Base-by-base conservation (phyloP, 2,329 filamentous ascomycete genomes). In the Fusarium nanum region DNA sequence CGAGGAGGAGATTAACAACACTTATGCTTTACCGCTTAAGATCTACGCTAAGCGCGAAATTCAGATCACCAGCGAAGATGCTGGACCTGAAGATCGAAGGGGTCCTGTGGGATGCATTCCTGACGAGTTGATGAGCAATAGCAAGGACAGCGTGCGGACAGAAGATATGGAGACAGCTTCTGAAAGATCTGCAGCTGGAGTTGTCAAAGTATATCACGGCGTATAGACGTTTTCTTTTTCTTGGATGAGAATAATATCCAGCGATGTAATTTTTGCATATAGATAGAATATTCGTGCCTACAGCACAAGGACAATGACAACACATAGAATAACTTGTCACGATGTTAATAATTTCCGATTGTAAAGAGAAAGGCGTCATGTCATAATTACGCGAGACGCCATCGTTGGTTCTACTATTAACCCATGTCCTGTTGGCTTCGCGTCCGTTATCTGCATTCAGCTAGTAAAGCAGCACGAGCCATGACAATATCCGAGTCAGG, bases 11-110 rank as follows among this genome's bases (percentile, higher is more conserved):
- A 79, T 81, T 67, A 80, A 79, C 62, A 58, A 68, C 28, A 72
- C 68, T 3, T 77, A 74, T 54, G 68, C 69, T 7, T 68, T 80
- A 40, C 79, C 79, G n/a, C 70, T 81, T 13, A 77, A 77, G 73
- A 81, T 81, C 37, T 81, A 80, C 60, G 77, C 76, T 46, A 76
- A 76, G 37, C 77, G 77, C 64, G 79, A 81, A 49, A 71, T 81
- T 11, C 72, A 76, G 46, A 70, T 81, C 13, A 72, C 61, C 25
- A 65, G 59, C 16, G 73, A 75, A 49, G 72, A 73, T 4, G 73
- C 73, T n/a, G 62, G 62, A 2, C 67, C 68, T 6, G 68, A 71
- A 7, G 64, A 74, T 20, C 60, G 73, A 16, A 65, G 73, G 12
- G 59, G 58, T 10, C 73, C 73, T 4, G 58, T 72, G 11, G 73